Evolutionary conservation across 371 early-diverging fungal species (phyloP), one percentile per base, ranked within the genome.

Genomic region (Mucor lusitanicus): DNA sequence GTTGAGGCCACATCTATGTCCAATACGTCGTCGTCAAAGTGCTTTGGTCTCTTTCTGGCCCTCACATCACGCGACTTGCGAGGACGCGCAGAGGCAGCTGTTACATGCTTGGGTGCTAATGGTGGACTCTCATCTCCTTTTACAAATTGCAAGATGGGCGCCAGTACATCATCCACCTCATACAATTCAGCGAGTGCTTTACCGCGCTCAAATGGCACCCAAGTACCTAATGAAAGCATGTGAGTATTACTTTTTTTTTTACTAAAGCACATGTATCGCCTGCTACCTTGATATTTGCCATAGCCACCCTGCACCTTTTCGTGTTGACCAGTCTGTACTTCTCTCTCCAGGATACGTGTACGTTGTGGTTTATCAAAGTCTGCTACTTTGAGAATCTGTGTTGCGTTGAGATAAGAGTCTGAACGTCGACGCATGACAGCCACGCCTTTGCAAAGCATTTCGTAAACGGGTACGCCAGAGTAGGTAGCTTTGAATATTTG

Each of bases 251-350:
- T n/a, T n/a, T n/a, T n/a, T n/a, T n/a, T n/a, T n/a, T n/a, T n/a
- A n/a, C n/a, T n/a, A n/a, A n/a, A n/a, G n/a, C n/a, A n/a, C n/a
- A n/a, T n/a, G n/a, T n/a, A n/a, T n/a, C n/a, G n/a, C n/a, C n/a
- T n/a, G n/a, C 8, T 95, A 66, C 97, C 97, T 81, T 96, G 95
- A 68, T 94, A 95, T 80, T 95, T 95, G 42, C 97, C 97, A 61
- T 96, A 95, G 6, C 97, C 97, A 7, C 97, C 97, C 77, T 96
- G 96, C 13, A 97, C 91, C 75, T 95, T 95, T 59, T 96, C 96
- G 62, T 92, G 94, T 48, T 82, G 73, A 15, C 93, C 94, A 1
- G 72, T 85, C 64, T 88, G 86, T 1, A 95, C 88, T 68, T 94
- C 94, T 65, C 88, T 81, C 74, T 97, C 97, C 48, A 97, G 81